These are phyloP conservation scores for Letharia columbiana DNA, from an alignment of 495 filamentous ascomycete species.

Conservation along the genomic window DNA sequence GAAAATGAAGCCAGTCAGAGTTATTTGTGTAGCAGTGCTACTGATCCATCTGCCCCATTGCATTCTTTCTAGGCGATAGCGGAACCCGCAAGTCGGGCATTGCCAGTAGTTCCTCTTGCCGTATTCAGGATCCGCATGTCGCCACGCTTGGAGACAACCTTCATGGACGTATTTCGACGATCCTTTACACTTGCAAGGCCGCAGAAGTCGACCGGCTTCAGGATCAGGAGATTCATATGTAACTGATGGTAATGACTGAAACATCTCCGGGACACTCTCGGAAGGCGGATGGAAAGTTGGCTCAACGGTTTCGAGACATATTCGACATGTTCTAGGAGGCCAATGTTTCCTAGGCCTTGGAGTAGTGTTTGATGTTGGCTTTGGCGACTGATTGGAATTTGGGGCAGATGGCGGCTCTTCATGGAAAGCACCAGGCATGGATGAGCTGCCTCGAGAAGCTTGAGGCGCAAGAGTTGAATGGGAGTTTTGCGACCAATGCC, in stretches of 20 bases:
- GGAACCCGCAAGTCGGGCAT: constrained; percentile 82
- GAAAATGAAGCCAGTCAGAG: constrained; percentile 61
- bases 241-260: constrained; percentile 54
- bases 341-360: constrained; percentile 43
- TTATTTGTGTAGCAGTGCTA: constrained; percentile 54
- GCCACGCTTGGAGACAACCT: constrained; percentile 83
- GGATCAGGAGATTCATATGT: constrained; percentile 68
- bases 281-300: constrained; percentile 63
- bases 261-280: constrained; percentile 52
- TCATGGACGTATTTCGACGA: constrained; percentile 91
- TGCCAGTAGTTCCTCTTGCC: constrained; percentile 66
- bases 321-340: constrained; percentile 71
- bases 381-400: background rate
- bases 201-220: constrained; percentile 72
- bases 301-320: constrained; percentile 78
- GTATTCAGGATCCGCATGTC: constrained; percentile 60
- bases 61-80: constrained; percentile 73
- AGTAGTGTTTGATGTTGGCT: constrained; percentile 7
- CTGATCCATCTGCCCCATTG: constrained; percentile 65
- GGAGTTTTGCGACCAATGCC: constrained; percentile 31
- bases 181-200: constrained; percentile 89
- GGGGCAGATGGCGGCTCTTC: constrained; percentile 11
- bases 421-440: constrained; percentile 24
- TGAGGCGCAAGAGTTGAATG: constrained; percentile 18
- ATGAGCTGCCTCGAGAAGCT: background rate